Percentiles rank a stretch among this genome's conserved stretches.
These are phyloP conservation scores for Petunia hybrid DNA, from an alignment of 305 asterid genomes.

Conservation along the genomic window DNA sequence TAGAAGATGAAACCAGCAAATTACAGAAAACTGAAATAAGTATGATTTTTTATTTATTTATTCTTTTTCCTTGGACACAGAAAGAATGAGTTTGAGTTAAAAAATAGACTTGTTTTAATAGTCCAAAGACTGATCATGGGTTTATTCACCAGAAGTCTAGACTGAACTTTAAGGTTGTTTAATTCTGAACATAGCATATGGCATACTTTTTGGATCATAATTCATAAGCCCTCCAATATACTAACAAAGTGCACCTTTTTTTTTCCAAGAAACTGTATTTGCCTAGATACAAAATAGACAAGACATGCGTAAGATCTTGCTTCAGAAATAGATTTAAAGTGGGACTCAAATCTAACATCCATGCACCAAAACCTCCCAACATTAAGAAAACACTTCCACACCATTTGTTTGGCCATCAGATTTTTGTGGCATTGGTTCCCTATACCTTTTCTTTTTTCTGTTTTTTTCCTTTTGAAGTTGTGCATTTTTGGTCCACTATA, in stretches of 20 bases:
- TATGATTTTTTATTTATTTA: neutral
- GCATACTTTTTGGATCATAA: conserved; percentile 1
- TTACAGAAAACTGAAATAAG: conserved; percentile 17
- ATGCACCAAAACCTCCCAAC: conserved; percentile 23
- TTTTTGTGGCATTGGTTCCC: conserved; percentile 22
- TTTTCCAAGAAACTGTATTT: neutral
- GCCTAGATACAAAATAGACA: neutral
- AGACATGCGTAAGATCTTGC: neutral
- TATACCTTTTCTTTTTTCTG: neutral
- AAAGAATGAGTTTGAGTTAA: neutral
- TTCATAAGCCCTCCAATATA: neutral
- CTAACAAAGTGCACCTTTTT: neutral
- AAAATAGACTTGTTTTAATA: neutral
- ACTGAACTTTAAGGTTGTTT: conserved; percentile 26
- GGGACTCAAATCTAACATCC: conserved; percentile 19
- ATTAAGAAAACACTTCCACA: conserved; percentile 28
- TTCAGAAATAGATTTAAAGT: neutral
- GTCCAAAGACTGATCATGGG: neutral
- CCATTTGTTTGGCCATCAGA: neutral
- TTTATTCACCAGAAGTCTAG: conserved; percentile 1
- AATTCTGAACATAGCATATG: conserved; percentile 25
- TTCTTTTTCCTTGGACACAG: neutral
- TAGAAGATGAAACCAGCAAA: neutral
- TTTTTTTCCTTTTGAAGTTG: conserved; percentile 6
- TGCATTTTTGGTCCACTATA: conserved; percentile 17